These are phyloP conservation scores for Pseudovirgaria hyperparasitica DNA, from an alignment of 2,329 filamentous ascomycete species.

Conservation along the genomic window DNA sequence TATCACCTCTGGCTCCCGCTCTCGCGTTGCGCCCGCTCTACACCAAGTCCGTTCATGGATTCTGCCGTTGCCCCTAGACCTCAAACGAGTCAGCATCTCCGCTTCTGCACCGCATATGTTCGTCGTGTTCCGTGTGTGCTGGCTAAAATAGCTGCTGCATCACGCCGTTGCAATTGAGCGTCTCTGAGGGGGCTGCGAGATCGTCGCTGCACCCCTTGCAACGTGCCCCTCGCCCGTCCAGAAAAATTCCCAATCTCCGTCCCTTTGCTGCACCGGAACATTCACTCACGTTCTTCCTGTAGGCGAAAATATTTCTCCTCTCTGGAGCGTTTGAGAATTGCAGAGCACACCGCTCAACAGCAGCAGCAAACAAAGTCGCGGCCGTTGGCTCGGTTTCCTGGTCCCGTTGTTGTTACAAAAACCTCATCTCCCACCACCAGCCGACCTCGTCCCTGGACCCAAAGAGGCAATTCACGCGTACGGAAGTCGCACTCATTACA, in stretches of 20 bases:
- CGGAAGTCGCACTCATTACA: conserved; percentile 21
- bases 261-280: conserved; percentile 9
- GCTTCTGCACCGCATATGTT: too few species aligned
- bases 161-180: too few species aligned
- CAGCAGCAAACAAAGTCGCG: too few species aligned
- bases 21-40: background rate
- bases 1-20: conserved; percentile 1
- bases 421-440: conserved; percentile 16
- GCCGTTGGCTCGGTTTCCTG: too few species aligned
- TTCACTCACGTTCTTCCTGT: conserved; percentile 14
- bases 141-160: too few species aligned
- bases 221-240: conserved; percentile 1
- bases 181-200: too few species aligned
- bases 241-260: conserved; percentile 1
- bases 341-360: conserved; percentile 32
- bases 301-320: conserved; percentile 59
- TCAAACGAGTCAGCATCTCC: too few species aligned
- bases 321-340: conserved; percentile 56
- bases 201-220: conserved; percentile 1
- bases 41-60: background rate
- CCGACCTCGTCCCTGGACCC: conserved; percentile 8
- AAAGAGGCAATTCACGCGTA: conserved; percentile 15
- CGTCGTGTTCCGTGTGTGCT: too few species aligned
- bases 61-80: too few species aligned
- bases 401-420: too few species aligned